Conservation (phyloP, 2,329 filamentous ascomycete genomes). For the Sarocladium kiliense region DNA sequence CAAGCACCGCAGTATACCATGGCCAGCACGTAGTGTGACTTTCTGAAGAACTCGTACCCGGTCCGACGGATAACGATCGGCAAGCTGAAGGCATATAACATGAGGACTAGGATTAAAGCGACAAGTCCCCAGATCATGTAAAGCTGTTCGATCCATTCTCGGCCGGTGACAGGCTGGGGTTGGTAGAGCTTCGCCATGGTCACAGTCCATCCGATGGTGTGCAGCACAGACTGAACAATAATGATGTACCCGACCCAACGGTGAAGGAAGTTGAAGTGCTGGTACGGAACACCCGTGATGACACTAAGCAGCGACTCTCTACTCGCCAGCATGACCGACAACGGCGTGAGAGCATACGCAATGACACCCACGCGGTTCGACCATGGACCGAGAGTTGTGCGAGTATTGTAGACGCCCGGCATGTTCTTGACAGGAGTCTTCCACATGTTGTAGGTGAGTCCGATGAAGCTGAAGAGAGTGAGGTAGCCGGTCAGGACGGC, state of each 20-base stretch:
- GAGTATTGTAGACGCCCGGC: slow-evolving; percentile 54
- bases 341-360: slow-evolving; percentile 68
- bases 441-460: slow-evolving; percentile 65
- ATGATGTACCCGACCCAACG: slow-evolving; percentile 73
- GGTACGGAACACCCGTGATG: slow-evolving; percentile 68
- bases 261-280: slow-evolving; percentile 73
- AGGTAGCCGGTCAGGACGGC: slow-evolving; percentile 56
- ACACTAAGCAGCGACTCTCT: slow-evolving; percentile 66
- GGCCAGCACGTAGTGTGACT: slow-evolving; percentile 45
- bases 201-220: slow-evolving; percentile 67
- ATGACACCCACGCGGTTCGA: slow-evolving; percentile 64
- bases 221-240: slow-evolving; percentile 59
- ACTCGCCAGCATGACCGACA: slow-evolving; percentile 61
- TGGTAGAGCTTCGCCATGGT: slow-evolving; percentile 64
- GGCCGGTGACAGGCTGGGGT: slow-evolving; percentile 58
- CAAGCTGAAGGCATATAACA: slow-evolving; percentile 56
- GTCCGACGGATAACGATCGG: slow-evolving; percentile 55
- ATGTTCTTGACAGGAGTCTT: slow-evolving; percentile 59
- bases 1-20: slow-evolving; percentile 59
- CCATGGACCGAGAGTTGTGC: slow-evolving; percentile 62
- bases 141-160: slow-evolving; percentile 52
- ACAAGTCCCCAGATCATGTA: slow-evolving; percentile 73
- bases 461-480: slow-evolving; percentile 62
- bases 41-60: slow-evolving; percentile 75
- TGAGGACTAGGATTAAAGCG: slow-evolving; percentile 57